Percentiles rank a stretch among this genome's conserved stretches.
Conservation (phyloP, 495 filamentous ascomycete species). For the Talaromyces stipitatus region DNA sequence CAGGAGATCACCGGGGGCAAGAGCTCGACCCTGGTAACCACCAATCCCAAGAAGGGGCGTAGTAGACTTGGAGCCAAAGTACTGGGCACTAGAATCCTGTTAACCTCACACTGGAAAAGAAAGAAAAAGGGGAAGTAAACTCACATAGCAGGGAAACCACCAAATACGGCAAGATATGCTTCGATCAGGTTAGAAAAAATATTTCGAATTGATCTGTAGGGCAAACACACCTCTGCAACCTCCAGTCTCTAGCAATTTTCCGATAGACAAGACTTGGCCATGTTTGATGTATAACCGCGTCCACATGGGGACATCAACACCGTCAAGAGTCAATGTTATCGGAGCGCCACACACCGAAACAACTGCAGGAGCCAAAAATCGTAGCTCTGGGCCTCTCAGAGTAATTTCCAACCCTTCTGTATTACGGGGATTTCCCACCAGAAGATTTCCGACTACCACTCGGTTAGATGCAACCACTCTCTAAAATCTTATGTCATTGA, state of each 20-base stretch:
- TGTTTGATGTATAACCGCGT: constrained; percentile 38
- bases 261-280: constrained; percentile 48
- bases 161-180: no score
- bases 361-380: constrained; percentile 40
- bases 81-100: no score
- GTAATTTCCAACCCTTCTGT: constrained; percentile 53
- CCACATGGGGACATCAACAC: constrained; percentile 43
- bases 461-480: no score
- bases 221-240: no score
- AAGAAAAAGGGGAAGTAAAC: no score
- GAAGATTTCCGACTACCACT: no score
- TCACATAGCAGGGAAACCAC: no score
- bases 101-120: no score
- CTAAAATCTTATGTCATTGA: no score
- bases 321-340: constrained; percentile 41
- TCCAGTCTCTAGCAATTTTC: constrained; percentile 42
- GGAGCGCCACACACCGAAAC: constrained; percentile 48
- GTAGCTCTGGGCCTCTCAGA: constrained; percentile 48
- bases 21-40: constrained; percentile 49
- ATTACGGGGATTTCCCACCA: constrained; percentile 47
- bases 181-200: no score
- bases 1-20: constrained; percentile 46
- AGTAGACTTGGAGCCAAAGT: constrained; percentile 53
- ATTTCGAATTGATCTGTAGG: no score
- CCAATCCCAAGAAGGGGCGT: constrained; percentile 48